These are phyloP conservation scores for Fusarium marasasianum DNA, from an alignment of 2,329 filamentous ascomycete genomes.

Conservation along the genomic window DNA sequence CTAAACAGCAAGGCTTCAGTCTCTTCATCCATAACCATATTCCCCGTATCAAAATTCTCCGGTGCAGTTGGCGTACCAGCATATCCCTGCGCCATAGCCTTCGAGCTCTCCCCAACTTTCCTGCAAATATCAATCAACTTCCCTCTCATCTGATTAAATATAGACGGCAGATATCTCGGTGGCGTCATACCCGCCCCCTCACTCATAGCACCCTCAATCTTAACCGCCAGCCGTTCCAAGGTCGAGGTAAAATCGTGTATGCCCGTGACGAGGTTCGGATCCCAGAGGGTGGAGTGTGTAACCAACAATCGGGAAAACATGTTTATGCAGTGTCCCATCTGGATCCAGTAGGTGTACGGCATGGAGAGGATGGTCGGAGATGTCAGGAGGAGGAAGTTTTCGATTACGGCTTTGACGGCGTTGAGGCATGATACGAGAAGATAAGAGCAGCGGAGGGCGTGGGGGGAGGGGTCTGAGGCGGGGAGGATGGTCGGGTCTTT, in stretches of 20 bases:
- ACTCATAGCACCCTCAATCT: neutral
- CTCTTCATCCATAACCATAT: neutral
- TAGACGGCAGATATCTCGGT: neutral
- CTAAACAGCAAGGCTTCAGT: neutral
- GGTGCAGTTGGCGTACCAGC: neutral
- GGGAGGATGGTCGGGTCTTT: neutral
- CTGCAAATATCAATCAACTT: neutral
- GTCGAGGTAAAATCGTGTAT: neutral
- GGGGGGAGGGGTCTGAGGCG: neutral
- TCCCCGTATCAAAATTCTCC: neutral
- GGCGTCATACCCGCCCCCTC: constrained; percentile 1
- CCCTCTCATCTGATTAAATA: neutral
- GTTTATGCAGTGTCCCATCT: constrained; percentile 7
- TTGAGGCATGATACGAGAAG: constrained; percentile 11
- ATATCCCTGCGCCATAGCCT: neutral
- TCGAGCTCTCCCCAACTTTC: neutral
- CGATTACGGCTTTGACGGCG: constrained; percentile 5
- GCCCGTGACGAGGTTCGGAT: neutral
- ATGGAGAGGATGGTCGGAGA: constrained; percentile 2
- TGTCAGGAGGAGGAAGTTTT: neutral
- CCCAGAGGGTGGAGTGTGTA: constrained; percentile 10
- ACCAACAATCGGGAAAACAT: constrained; percentile 11
- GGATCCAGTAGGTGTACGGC: constrained; percentile 13
- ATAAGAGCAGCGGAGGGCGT: neutral
- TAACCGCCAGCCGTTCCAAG: neutral